phyloP scores from a whole-genome alignment of 768 basidiomycete species.

The Peribolospora kevripleyi region DNA sequence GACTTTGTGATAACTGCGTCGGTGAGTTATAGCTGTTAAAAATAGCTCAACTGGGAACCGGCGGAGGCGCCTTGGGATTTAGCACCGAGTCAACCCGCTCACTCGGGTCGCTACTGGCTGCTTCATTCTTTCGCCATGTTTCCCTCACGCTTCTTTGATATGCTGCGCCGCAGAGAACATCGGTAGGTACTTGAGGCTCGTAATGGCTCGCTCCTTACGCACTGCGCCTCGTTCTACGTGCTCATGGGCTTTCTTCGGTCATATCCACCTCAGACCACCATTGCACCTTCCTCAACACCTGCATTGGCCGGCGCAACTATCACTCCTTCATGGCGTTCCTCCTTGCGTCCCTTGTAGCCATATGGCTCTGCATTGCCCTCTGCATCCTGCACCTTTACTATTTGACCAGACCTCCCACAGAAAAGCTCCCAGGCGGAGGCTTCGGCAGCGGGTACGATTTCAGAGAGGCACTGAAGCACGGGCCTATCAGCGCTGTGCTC shows the following conservation, averaged over 20 bases:
- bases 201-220: too few species aligned
- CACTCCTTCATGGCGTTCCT: conserved; percentile 73
- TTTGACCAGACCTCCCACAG: background rate
- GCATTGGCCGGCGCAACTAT: conserved; percentile 84
- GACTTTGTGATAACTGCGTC: conserved; percentile 95
- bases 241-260: too few species aligned
- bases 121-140: too few species aligned
- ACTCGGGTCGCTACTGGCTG: too few species aligned
- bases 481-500: conserved; percentile 7
- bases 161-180: too few species aligned
- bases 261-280: conserved; percentile 16
- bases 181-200: too few species aligned
- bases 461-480: conserved; percentile 1
- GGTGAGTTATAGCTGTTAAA: conserved; percentile 21
- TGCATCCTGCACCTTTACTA: conserved; percentile 7
- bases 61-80: too few species aligned
- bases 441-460: background rate
- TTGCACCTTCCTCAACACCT: conserved; percentile 50
- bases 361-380: conserved; percentile 7
- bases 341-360: conserved; percentile 33
- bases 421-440: too few species aligned
- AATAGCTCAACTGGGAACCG: too few species aligned
- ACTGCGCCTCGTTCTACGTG: too few species aligned
- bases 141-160: too few species aligned
- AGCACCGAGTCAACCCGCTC: too few species aligned